phyloP scores from a whole-genome alignment of 129 eudicot genomes.

The Solidago caesia region DNA sequence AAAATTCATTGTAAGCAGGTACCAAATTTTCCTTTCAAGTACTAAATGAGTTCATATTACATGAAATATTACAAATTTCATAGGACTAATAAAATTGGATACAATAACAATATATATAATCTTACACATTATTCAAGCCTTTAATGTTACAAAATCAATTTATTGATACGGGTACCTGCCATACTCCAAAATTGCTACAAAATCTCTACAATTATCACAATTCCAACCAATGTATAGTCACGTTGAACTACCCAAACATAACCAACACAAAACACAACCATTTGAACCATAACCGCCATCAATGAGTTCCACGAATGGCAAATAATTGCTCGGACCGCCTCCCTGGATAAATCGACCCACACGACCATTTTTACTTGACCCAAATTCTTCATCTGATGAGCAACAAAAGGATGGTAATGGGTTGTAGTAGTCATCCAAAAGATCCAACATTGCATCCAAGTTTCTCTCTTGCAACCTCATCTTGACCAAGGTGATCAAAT shows the following conservation, averaged over 20 bases:
- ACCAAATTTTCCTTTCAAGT: constrained; percentile 7
- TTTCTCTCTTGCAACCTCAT: constrained; percentile 52
- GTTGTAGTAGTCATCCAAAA: constrained; percentile 49
- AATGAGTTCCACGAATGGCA: constrained; percentile 79
- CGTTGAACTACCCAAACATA: constrained; percentile 79
- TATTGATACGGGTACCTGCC: constrained; percentile 17
- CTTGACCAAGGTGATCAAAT: constrained; percentile 58
- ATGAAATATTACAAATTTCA: constrained; percentile 12
- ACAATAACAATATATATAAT: constrained; percentile 18
- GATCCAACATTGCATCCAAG: constrained; percentile 55
- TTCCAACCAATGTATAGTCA: constrained; percentile 66
- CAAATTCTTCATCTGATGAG: constrained; percentile 82
- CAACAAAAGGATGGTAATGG: constrained; percentile 40
- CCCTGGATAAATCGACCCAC: constrained; percentile 42
- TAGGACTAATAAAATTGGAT: neutral
- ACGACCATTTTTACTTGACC: constrained; percentile 31
- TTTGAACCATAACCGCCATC: constrained; percentile 91
- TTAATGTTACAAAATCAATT: neutral
- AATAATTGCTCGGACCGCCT: constrained; percentile 63
- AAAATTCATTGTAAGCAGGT: neutral
- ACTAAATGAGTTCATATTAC: constrained; percentile 6
- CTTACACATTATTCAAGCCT: constrained; percentile 15
- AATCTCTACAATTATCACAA: constrained; percentile 66
- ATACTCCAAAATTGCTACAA: constrained; percentile 57
- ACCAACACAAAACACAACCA: constrained; percentile 70